Base-by-base conservation (phyloP, 768 basidiomycete species). In the Tylopilus sp. region DNA sequence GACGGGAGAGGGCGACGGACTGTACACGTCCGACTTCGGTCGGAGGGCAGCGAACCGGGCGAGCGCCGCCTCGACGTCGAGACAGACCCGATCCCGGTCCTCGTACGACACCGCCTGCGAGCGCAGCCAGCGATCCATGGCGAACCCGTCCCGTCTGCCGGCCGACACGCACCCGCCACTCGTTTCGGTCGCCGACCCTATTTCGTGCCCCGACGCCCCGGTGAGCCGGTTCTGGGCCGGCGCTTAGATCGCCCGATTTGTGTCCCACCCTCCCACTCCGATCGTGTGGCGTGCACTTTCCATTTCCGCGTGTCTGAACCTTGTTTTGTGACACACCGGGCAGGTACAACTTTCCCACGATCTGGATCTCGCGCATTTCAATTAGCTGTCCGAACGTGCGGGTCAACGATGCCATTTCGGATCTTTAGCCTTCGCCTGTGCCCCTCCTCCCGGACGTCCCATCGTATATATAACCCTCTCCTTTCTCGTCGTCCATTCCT, bases 1-100 rank as follows among this genome's bases (percentile, higher is more conserved):
- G 38, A 11, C 7, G 48, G 31, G 19, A 44, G 31, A 31, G 21
- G 29, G 36, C 13, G 44, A 74, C 71, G 67, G 65, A 78, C 79
- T 91, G 80, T 92, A 92, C 13, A 88, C 78, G 60, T 91, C 92
- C 2, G 87, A 84, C 68, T 89, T 90, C 46, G 88, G 91, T 13
- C 85, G 76, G 48, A 92, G 76, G 26, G 86, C 71, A 9, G 75
- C 68, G 62, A 75, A 79, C 50, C 76, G 73, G 28, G 69, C 54
- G 48, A 94, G 80, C n/a, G 72, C 76, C 12, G 76, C 67, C 66
- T 86, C 81, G 54, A 87, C 73, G 67, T 94, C 84, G 8, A 75
- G 61, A 57, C 78, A 86, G 45, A 90, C 81, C 45, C 80, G 76
- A 50, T 85, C 81, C 21, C 62, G 67, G 47, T 77, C 63, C 3